Evolutionary conservation across 2,329 filamentous ascomycete species (phyloP).

Genomic region (Huntiella omanensis): DNA sequence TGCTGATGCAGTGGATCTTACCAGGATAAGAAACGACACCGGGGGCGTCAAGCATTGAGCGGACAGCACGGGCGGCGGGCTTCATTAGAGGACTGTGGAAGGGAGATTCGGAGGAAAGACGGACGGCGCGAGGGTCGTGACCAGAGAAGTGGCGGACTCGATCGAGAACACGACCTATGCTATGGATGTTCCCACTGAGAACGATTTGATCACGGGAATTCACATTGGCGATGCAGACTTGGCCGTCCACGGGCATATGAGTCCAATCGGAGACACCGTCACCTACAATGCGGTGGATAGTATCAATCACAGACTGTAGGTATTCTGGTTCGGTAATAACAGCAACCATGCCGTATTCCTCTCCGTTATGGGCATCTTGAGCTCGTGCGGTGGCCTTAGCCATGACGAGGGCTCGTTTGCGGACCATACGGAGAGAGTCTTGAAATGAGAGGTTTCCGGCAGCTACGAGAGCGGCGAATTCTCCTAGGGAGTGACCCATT

Average conservation of each 20-base stretch:
- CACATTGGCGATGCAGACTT: slow-evolving; percentile 82
- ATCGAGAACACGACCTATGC: slow-evolving; percentile 62
- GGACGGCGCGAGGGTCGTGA: slow-evolving; percentile 75
- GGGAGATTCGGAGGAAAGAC: slow-evolving; percentile 70
- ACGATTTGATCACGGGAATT: slow-evolving; percentile 96
- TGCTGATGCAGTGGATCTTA: slow-evolving; percentile 60
- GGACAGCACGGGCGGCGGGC: slow-evolving; percentile 61
- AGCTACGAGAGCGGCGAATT: slow-evolving; percentile 79
- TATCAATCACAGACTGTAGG: slow-evolving; percentile 47
- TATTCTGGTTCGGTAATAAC: slow-evolving; percentile 72
- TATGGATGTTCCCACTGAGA: slow-evolving; percentile 66
- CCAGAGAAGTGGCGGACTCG: slow-evolving; percentile 80
- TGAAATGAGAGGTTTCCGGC: slow-evolving; percentile 61
- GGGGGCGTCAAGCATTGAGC: slow-evolving; percentile 40
- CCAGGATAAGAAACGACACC: slow-evolving; percentile 60
- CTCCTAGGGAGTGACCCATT: slow-evolving; percentile 77
- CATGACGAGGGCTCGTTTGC: slow-evolving; percentile 67
- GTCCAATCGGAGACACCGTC: slow-evolving; percentile 27
- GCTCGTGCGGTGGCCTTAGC: slow-evolving; percentile 52
- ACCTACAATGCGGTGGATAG: slow-evolving; percentile 43
- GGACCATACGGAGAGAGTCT: slow-evolving; percentile 61
- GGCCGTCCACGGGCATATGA: slow-evolving; percentile 48
- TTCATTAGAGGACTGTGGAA: slow-evolving; percentile 89
- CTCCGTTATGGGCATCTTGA: slow-evolving; percentile 44
- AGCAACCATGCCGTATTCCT: slow-evolving; percentile 82